Evolutionary conservation across 495 filamentous ascomycete genomes (phyloP), one percentile per base, ranked within the genome.

Genomic region (Penicillium pulvis): DNA sequence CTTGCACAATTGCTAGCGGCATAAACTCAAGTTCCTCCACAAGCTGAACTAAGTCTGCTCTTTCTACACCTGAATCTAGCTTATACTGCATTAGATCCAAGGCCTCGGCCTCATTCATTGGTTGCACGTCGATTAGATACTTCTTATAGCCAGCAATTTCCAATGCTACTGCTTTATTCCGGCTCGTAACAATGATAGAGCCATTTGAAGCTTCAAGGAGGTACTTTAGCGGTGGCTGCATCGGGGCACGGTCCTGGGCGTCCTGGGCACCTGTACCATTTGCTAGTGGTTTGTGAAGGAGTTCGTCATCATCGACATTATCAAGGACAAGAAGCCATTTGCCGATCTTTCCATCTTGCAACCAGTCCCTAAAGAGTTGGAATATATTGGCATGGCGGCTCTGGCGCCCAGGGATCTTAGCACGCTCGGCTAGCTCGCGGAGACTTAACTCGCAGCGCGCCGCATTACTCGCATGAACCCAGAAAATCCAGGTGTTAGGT

Each of bases 1-100:
- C 76, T 60, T 83, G 75, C 6, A 67, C 68, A 30, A 82, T 81
- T 7, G 78, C 79, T 11, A 83, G 73, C 17, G 81, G 77, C 49
- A 83, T 71, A 44, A 59, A 69, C 16, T 49, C 24, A 26, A 49
- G 46, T 30, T 63, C 69, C 23, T 57, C 53, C 20, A 72, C 61
- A 8, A 81, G 19, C 31, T 41, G 4, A 10, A 16, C 68, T 19
- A 69, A 52, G 17, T 46, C 28, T 23, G 49, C 39, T 60, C 28
- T 14, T 57, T 59, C 16, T 59, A 45, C n/a, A 6, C 14, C 33
- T 55, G 36, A 23, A 19, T 33, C 23, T 4, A 79, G 66, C 60
- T 77, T 80, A 20, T 68, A 78, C 55, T 71, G 51, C 36, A 81
- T 62, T 19, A 82, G 71, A 47, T 49, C 41, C 39, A 74, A 49